Evolutionary conservation across 148 eudicot species (phyloP).

Genomic region (Talinum fruticosum): DNA sequence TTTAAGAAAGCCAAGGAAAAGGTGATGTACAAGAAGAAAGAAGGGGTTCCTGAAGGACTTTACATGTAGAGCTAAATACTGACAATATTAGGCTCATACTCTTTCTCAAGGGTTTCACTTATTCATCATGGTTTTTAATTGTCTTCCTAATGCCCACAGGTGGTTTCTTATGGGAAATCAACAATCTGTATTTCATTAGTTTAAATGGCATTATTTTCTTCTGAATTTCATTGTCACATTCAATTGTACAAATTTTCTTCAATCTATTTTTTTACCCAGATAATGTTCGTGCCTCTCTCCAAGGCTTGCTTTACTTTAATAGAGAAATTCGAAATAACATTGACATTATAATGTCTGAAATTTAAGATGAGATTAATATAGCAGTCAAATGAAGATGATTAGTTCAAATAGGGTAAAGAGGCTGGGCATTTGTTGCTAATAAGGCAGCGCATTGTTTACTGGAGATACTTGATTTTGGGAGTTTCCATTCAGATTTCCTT

Average conservation of each 20-base stretch:
- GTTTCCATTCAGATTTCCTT: too few species aligned
- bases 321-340: neutral
- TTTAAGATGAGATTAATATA: too few species aligned
- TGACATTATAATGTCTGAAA: too few species aligned
- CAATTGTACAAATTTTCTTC: neutral
- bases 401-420: too few species aligned
- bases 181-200: neutral
- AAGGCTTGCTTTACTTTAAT: neutral
- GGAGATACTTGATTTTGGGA: too few species aligned
- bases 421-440: too few species aligned
- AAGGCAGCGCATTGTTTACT: too few species aligned
- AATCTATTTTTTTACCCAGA: neutral
- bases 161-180: neutral
- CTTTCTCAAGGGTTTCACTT: neutral
- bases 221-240: neutral
- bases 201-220: neutral
- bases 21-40: slow-evolving; percentile 93
- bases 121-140: neutral
- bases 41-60: slow-evolving; percentile 89
- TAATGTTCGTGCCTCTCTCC: too few species aligned
- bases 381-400: too few species aligned
- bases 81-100: neutral
- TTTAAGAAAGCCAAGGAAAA: slow-evolving; percentile 86
- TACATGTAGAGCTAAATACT: slow-evolving; percentile 49
- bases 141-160: neutral